These are phyloP conservation scores for Candida pseudoviswanathii DNA, from an alignment of 1,139 yeast species.

Conservation along the genomic window DNA sequence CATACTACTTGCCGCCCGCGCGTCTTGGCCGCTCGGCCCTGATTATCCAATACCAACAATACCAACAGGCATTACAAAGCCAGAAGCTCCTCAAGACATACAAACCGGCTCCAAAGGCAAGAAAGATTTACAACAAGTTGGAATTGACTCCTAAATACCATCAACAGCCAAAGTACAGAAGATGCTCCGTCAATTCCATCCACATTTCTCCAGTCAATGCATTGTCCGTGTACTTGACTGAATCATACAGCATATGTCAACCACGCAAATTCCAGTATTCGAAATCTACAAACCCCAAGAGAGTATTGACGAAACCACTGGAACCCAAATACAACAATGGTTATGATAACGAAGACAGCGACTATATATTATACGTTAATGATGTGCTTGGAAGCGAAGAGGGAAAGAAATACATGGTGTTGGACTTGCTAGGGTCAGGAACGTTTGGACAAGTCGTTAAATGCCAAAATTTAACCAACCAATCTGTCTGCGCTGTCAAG, in stretches of 20 bases:
- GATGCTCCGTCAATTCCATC: conserved; percentile 77
- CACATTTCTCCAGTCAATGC: conserved; percentile 88
- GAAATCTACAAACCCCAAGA: conserved; percentile 81
- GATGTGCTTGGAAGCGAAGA: conserved; percentile 90
- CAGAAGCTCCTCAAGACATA: conserved; percentile 26
- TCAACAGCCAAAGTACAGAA: conserved; percentile 71
- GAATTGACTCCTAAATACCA: conserved; percentile 70
- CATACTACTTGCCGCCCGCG: conserved; percentile 16
- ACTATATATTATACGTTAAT: conserved; percentile 90
- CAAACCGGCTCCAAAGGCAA: conserved; percentile 41
- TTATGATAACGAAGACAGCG: conserved; percentile 83
- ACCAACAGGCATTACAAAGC: conserved; percentile 33
- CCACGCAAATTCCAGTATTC: conserved; percentile 81
- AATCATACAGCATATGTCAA: conserved; percentile 84
- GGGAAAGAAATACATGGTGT: conserved; percentile 81
- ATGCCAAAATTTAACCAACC: conserved; percentile 88
- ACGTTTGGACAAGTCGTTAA: conserved; percentile 98
- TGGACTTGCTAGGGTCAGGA: conserved; percentile 93
- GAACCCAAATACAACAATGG: conserved; percentile 85
- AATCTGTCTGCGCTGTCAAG: conserved; percentile 90
- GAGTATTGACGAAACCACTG: conserved; percentile 91
- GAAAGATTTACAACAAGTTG: conserved; percentile 38
- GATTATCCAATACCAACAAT: conserved; percentile 43
- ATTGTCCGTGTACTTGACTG: conserved; percentile 72
- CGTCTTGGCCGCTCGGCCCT: conserved; percentile 34